A percentile compares a stretch with the other conserved stretches of the same genome.
Evolutionary conservation across 306 rosid genomes (phyloP).

Genomic region (Potentilla sterilis): DNA sequence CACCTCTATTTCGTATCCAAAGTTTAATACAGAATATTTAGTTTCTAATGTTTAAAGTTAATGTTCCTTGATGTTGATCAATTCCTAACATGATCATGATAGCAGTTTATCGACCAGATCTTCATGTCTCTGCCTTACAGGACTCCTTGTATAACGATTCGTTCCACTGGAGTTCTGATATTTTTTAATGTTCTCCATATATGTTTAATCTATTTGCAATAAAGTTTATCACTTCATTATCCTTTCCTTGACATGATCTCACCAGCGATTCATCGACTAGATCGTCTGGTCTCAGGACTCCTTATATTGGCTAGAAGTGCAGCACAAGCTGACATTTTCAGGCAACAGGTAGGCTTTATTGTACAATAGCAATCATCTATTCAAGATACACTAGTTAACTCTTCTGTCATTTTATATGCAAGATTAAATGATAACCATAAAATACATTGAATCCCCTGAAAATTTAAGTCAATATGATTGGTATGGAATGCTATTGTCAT

Average conservation of each 20-base stretch:
- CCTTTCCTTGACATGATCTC: slow-evolving; percentile 56
- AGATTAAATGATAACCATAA: neutral
- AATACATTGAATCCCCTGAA: neutral
- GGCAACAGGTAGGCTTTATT: slow-evolving; percentile 68
- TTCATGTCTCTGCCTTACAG: slow-evolving; percentile 34
- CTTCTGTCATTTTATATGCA: neutral
- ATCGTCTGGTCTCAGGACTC: slow-evolving; percentile 96
- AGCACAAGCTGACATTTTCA: slow-evolving; percentile 70
- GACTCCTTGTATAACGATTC: slow-evolving; percentile 47
- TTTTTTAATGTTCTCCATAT: slow-evolving; percentile 9
- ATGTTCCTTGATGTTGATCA: slow-evolving; percentile 9
- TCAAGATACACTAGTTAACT: neutral
- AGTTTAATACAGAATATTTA: slow-evolving; percentile 9
- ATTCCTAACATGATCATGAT: slow-evolving; percentile 54
- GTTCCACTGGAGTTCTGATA: neutral
- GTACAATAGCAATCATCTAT: neutral
- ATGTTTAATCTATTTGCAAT: slow-evolving; percentile 17
- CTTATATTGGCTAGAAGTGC: slow-evolving; percentile 92
- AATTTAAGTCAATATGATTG: neutral
- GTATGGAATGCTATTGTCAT: neutral
- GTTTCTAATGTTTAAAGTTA: slow-evolving; percentile 5
- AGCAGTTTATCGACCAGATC: slow-evolving; percentile 89
- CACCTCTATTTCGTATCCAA: slow-evolving; percentile 93
- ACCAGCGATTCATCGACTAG: slow-evolving; percentile 85
- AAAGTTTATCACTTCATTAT: slow-evolving; percentile 21